Base-by-base conservation (phyloP, 169 alveolate genomes). In the Plasmodium yoelii region DNA sequence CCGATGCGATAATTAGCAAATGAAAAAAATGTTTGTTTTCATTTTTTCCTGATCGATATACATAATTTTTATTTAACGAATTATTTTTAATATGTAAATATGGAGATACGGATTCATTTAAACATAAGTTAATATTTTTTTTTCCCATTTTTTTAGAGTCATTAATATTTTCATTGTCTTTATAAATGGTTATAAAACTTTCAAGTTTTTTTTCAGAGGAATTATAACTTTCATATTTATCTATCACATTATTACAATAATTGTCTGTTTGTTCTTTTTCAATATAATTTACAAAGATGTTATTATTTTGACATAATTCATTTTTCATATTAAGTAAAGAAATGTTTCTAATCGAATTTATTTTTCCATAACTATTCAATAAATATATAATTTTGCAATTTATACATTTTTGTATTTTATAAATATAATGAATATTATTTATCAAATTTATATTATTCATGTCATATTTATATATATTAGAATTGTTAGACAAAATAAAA, bases 341-440 rank as follows among this genome's bases (percentile, higher is more conserved):
- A 19, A 82, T 67, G 26, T 82, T 13, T 34, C 49, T 34, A 9
- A 82, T 68, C 7, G 39, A 49, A 1, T 46, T 59, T 34, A 82
- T 12, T 49, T 82, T 82, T 15, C 90, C 90, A 82, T 82, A 82
- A 46, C 86, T 82, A 68, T 71, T 67, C 49, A 82, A 64, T 28
- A 82, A 24, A 60, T 67, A 68, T 18, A 47, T 57, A 44, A 49
- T 53, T 24, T 42, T 67, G 53, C 90, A 82, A 9, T n/a, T 18
- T 18, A 10, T n/a, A 47, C 90, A 82, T 10, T 56, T 53, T 49
- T 19, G 56, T 2, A 12, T 13, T 60, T 28, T 67, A 44, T 82
- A 82, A 13, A 82, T n/a, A 55, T 82, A 82, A 82, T 70, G 90
- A 67, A 82, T 69, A 34, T n/a, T 69, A 56, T 82, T 82, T 26